A percentile compares a stretch with the other conserved stretches of the same genome.
These are phyloP conservation scores for Trapa bicornis DNA, from an alignment of 345 rosid species.

Conservation along the genomic window DNA sequence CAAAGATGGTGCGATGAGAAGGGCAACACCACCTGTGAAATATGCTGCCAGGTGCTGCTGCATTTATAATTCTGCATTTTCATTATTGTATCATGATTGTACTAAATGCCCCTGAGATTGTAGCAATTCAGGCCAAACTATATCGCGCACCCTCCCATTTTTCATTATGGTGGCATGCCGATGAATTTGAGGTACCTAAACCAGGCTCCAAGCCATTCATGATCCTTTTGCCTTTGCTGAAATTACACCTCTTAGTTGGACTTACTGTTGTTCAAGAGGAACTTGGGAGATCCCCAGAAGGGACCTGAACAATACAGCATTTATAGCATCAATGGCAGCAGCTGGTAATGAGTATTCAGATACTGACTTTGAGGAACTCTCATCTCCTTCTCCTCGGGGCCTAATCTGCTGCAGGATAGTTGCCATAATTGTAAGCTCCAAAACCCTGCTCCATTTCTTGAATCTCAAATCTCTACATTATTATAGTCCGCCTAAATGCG, in stretches of 20 bases:
- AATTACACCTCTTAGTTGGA: not conserved
- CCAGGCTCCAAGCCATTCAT: not conserved
- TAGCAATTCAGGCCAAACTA: slow-evolving; percentile 65
- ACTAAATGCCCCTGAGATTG: slow-evolving; percentile 9
- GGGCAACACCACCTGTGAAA: slow-evolving; percentile 72
- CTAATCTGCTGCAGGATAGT: slow-evolving; percentile 55
- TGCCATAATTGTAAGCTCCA: slow-evolving; percentile 43
- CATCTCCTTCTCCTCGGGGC: slow-evolving; percentile 38
- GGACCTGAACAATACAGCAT: slow-evolving; percentile 35
- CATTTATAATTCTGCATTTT: slow-evolving; percentile 4
- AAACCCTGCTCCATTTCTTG: too few relatives aligned
- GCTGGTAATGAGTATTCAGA: slow-evolving; percentile 25
- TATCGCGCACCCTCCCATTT: slow-evolving; percentile 44
- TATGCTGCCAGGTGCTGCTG: slow-evolving; percentile 63
- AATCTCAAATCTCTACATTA: not conserved
- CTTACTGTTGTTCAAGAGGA: slow-evolving; percentile 20
- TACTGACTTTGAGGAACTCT: slow-evolving; percentile 33
- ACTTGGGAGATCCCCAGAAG: slow-evolving; percentile 52
- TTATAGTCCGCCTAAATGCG: not conserved
- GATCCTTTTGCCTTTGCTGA: not conserved
- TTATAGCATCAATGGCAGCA: slow-evolving; percentile 30
- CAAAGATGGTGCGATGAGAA: slow-evolving; percentile 90
- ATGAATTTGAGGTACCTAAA: slow-evolving; percentile 48
- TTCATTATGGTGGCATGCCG: slow-evolving; percentile 39
- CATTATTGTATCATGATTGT: not conserved